A percentile compares a stretch with the other conserved stretches of the same genome.
Evolutionary conservation across 2,329 filamentous ascomycete species (phyloP).

Genomic region (Fusarium luffae): DNA sequence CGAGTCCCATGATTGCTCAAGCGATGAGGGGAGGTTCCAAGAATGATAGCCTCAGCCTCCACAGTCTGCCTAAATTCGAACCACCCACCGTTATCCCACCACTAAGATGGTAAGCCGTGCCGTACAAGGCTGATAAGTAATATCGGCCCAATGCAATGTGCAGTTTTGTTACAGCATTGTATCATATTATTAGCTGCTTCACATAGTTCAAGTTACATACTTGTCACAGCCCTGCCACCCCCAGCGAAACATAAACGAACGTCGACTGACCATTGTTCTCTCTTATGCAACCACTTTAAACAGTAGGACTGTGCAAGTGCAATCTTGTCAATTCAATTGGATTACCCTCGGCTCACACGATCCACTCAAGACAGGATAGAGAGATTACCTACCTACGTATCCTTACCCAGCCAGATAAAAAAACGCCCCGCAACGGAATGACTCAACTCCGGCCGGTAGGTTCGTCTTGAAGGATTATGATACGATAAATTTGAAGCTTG

Average conservation of each 20-base stretch:
- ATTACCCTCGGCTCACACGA: neutral
- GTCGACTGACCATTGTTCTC: conserved; percentile 17
- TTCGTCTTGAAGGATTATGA: conserved; percentile 4
- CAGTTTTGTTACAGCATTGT: neutral
- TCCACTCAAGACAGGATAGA: neutral
- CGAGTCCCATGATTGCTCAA: conserved; percentile 26
- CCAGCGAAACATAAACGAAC: conserved; percentile 1
- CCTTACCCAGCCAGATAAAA: neutral
- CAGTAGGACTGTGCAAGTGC: conserved; percentile 5
- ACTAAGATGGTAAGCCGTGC: conserved; percentile 21
- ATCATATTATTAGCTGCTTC: neutral
- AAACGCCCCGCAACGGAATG: conserved; percentile 20
- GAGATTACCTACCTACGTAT: neutral
- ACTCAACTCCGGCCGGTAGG: conserved; percentile 17
- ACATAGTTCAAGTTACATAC: neutral
- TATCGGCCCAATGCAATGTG: neutral
- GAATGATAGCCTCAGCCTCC: conserved; percentile 35
- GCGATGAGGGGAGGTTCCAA: conserved; percentile 21
- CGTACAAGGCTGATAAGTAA: conserved; percentile 35
- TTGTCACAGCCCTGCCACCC: conserved; percentile 21
- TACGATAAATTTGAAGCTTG: conserved; percentile 6
- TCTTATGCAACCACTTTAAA: conserved; percentile 37
- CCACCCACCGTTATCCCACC: conserved; percentile 20
- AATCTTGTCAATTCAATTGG: neutral
- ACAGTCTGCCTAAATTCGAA: conserved; percentile 39